Conservation (phyloP, 2,329 filamentous ascomycete genomes). For the Thelonectria discophora region DNA sequence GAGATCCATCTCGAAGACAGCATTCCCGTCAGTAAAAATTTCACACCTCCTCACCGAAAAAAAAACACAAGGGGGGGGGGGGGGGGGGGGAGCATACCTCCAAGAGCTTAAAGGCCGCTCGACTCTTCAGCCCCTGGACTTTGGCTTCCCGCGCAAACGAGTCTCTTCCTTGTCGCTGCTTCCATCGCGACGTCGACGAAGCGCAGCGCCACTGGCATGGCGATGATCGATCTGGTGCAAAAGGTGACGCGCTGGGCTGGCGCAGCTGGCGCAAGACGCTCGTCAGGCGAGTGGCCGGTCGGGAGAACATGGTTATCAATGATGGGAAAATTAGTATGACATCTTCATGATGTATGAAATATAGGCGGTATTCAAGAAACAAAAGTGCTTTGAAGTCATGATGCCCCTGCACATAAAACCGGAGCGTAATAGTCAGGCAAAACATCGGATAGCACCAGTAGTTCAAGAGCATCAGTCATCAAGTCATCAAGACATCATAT, state of each 20-base stretch:
- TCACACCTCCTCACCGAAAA: neutral
- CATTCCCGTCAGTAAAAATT: conserved; percentile 7
- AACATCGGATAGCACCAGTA: neutral
- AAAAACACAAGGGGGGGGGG: neutral
- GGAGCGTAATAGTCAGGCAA: neutral
- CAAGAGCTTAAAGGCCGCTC: conserved; percentile 92
- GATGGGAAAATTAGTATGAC: neutral
- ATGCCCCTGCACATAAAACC: neutral
- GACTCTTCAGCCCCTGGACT: conserved; percentile 83
- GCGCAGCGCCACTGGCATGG: neutral
- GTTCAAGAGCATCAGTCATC: neutral
- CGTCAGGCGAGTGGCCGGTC: conserved; percentile 1
- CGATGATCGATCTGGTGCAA: neutral
- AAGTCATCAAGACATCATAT: too few relatives aligned
- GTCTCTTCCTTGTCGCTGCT: conserved; percentile 79
- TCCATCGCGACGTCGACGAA: conserved; percentile 83
- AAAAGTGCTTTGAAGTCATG: neutral
- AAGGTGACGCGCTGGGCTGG: neutral
- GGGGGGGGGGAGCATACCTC: conserved; percentile 63
- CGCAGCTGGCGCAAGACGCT: neutral
- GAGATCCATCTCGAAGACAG: conserved; percentile 72
- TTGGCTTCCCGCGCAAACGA: conserved; percentile 77
- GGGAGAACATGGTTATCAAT: conserved; percentile 1
- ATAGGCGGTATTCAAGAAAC: neutral
- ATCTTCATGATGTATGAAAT: neutral